Conservation (phyloP, 345 rosid species). For the Lepidium sativum region DNA sequence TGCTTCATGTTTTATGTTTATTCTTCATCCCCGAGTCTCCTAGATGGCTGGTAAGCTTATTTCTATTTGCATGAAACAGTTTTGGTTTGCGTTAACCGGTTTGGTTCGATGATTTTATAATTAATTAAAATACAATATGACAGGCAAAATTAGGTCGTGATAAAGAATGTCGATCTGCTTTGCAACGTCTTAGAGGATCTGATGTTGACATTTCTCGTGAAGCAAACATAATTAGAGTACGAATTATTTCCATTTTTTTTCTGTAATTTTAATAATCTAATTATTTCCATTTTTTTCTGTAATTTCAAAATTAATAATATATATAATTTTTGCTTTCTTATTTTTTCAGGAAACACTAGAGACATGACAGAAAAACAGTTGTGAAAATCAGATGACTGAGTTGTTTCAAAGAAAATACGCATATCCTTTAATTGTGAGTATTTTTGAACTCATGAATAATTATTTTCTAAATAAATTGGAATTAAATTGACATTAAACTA, state of each 20-base stretch:
- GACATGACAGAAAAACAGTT: neutral
- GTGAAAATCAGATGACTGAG: constrained; percentile 11
- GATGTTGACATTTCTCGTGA: constrained; percentile 30
- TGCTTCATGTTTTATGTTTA: constrained; percentile 15
- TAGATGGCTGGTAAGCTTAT: constrained; percentile 32
- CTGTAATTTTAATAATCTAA: too few relatives aligned
- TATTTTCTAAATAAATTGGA: neutral
- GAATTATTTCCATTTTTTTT: neutral
- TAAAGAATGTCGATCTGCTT: constrained; percentile 22
- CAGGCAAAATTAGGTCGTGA: constrained; percentile 29
- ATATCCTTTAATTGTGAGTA: constrained; percentile 24
- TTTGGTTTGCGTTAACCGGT: neutral
- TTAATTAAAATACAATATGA: neutral
- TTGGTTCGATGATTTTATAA: neutral
- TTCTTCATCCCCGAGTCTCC: constrained; percentile 35
- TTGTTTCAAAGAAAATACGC: constrained; percentile 31
- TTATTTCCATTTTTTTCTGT: too few relatives aligned
- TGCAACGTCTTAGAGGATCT: constrained; percentile 32
- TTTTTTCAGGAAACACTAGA: too few relatives aligned
- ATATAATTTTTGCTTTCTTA: too few relatives aligned
- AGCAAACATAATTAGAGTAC: constrained; percentile 27
- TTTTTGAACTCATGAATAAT: neutral
- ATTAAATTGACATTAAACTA: neutral
- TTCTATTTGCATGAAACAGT: neutral
- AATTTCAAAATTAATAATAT: too few relatives aligned